Evolutionary conservation across 345 rosid genomes (phyloP).

Genomic region (Eucalyptus polyanthemos): DNA sequence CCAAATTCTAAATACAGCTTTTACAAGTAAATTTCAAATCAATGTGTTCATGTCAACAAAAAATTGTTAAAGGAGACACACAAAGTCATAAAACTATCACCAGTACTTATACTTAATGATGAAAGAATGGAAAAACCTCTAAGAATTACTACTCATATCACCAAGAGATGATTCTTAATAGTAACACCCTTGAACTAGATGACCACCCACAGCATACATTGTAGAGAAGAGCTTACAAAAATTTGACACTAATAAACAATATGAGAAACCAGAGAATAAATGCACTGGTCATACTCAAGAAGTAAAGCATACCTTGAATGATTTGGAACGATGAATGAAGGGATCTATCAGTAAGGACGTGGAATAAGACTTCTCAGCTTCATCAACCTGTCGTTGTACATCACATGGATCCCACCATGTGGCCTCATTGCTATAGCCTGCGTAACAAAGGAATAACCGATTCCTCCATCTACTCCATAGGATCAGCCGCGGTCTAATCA

Average conservation of each 20-base stretch:
- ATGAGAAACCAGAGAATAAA: neutral
- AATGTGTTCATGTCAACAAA: neutral
- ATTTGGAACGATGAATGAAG: slow-evolving; percentile 44
- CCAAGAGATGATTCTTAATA: neutral
- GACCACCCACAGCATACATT: neutral
- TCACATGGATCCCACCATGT: slow-evolving; percentile 57
- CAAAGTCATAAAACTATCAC: neutral
- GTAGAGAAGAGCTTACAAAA: neutral
- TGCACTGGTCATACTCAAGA: neutral
- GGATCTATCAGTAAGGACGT: slow-evolving; percentile 52
- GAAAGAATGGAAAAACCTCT: neutral
- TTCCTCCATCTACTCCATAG: neutral
- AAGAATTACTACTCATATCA: neutral
- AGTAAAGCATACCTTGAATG: slow-evolving; percentile 43
- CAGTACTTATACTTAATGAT: neutral
- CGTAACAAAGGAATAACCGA: neutral
- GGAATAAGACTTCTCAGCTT: slow-evolving; percentile 58
- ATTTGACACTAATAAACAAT: neutral
- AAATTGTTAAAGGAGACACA: neutral
- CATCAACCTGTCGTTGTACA: slow-evolving; percentile 65
- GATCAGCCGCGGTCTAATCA: neutral
- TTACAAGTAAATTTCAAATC: neutral
- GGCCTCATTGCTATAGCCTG: slow-evolving; percentile 66
- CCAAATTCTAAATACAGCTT: neutral
- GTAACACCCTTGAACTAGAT: neutral